A percentile compares a stretch with the other conserved stretches of the same genome.
Conservation (phyloP, 163 green algal genomes). For the Trebouxia gelatinosa region DNA sequence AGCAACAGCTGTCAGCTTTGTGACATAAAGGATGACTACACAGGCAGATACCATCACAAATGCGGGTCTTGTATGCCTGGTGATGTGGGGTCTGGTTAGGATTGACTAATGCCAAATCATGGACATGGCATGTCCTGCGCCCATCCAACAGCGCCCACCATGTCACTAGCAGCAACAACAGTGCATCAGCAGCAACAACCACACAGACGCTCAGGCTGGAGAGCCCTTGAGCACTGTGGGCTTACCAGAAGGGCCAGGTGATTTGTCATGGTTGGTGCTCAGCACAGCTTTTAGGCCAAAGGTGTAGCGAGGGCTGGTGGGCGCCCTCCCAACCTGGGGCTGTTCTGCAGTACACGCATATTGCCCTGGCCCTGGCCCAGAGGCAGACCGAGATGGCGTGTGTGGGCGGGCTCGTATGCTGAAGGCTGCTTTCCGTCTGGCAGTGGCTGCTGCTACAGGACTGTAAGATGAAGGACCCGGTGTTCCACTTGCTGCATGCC, state of each 20-base stretch:
- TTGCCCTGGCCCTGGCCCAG: constrained; percentile 21
- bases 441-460: background rate
- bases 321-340: background rate
- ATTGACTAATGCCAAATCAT: too few relatives aligned
- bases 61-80: background rate
- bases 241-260: constrained; percentile 11
- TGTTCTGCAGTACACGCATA: background rate
- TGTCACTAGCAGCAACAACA: background rate
- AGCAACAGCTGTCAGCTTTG: background rate
- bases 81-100: too few relatives aligned
- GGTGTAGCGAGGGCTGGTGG: constrained; percentile 11
- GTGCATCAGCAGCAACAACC: background rate
- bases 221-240: background rate
- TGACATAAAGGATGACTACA: background rate
- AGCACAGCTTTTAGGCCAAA: constrained; percentile 15
- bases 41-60: background rate
- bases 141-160: too few relatives aligned
- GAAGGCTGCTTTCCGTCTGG: constrained; percentile 10
- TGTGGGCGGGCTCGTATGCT: constrained; percentile 1
- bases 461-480: constrained; percentile 14
- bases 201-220: background rate
- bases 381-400: too few relatives aligned
- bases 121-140: too few relatives aligned
- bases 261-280: constrained; percentile 14
- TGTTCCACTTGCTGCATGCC: too few relatives aligned